Conservation (phyloP, 2,329 filamentous ascomycete species). For the Clonostachys sp. region DNA sequence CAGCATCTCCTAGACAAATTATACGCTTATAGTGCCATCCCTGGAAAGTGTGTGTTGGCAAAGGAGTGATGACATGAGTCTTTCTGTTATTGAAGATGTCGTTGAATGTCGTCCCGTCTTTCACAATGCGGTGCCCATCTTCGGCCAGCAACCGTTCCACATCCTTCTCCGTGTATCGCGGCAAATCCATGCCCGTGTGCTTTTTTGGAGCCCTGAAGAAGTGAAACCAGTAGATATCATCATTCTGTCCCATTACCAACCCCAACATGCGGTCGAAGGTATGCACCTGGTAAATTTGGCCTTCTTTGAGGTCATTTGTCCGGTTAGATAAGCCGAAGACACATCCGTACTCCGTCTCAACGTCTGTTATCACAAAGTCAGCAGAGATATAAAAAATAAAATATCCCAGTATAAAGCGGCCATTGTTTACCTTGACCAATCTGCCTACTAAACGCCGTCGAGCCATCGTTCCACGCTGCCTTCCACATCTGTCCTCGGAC, state of each 20-base stretch:
- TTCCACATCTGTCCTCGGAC: neutral
- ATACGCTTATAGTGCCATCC: constrained; percentile 31
- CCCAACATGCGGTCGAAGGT: constrained; percentile 16
- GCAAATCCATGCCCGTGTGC: constrained; percentile 22
- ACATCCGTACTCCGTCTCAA: constrained; percentile 20
- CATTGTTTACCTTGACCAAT: neutral
- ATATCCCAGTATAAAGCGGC: no score
- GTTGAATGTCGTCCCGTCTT: constrained; percentile 14
- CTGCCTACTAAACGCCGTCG: neutral
- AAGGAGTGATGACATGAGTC: constrained; percentile 17
- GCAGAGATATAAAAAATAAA: no score
- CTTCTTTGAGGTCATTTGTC: constrained; percentile 9
- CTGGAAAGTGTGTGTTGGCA: constrained; percentile 23
- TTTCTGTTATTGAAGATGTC: constrained; percentile 18
- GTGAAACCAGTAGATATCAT: constrained; percentile 27
- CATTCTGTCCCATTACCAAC: constrained; percentile 18
- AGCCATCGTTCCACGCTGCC: neutral
- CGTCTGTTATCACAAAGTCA: constrained; percentile 3
- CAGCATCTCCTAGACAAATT: constrained; percentile 32
- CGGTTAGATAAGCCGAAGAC: constrained; percentile 29
- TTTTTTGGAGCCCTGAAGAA: constrained; percentile 19
- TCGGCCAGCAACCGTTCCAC: constrained; percentile 16
- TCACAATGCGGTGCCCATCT: constrained; percentile 10
- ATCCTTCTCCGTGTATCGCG: constrained; percentile 21
- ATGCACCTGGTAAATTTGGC: constrained; percentile 10